Evolutionary conservation across 129 eudicot genomes (phyloP), one percentile per base, ranked within the genome.

Genomic region (Escallonia rubra): DNA sequence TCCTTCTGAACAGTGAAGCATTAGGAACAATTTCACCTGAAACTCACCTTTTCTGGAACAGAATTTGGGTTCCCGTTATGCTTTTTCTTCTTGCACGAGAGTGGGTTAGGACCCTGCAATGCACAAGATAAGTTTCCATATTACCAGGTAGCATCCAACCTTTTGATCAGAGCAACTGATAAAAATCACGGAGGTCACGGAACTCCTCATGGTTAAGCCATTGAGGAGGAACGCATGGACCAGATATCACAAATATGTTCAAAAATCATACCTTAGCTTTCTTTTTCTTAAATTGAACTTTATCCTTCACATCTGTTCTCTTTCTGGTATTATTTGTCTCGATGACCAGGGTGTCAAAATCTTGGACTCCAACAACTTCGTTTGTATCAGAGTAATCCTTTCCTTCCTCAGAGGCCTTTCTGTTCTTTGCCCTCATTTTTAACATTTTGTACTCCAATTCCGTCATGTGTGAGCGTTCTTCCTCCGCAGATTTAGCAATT

Each of bases 91-190:
- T 81, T 86, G 72, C 96, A 83, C n/a, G 98, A 89, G 13, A 89
- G 87, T 51, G 96, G 96, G 65, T 92, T 92, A 15, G 95, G 95
- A 67, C 96, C 98, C 98, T 92, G 86, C 50, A 78, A 70, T 66
- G 61, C 38, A 46, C 41, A 57, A 47, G 51, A 42, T 14, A 55
- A 50, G 4, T 12, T 4, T 14, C 40, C 47, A 70, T 23, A 16
- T 43, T 43, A 11, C 34, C 10, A 12, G n/a, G 23, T 54, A 14
- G 58, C 58, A 54, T 54, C 58, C 58, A 3, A 7, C 15, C 16
- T 54, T 54, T 15, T 15, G 40, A 6, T 11, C 43, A 59, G 39
- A 59, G 48, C 6, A 41, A 52, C 13, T 13, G 12, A 2, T n/a
- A 8, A 23, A 23, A 0, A 23, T 23, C 34, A 23, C 34, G 34